Evolutionary conservation across 1,284 basidiomycete species (phyloP), one percentile per base, ranked within the genome.

Genomic region (Malassezia restricta): DNA sequence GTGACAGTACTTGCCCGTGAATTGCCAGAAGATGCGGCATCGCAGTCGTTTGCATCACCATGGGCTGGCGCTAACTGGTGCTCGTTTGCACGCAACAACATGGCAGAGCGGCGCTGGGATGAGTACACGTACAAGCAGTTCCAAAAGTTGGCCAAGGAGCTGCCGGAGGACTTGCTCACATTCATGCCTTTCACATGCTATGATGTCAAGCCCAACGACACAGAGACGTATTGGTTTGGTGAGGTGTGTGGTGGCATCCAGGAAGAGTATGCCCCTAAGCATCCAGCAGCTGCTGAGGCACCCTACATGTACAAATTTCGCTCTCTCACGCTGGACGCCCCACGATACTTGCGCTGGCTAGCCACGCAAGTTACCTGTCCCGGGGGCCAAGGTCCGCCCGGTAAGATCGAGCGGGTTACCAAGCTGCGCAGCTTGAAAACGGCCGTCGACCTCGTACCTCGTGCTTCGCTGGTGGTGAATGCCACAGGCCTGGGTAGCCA

Each of bases 21-120:
- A 57, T 74, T 83, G 58, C 82, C 83, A 0, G 76, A 79, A 45
- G 83, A 85, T 69, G 63, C 78, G 24, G 73, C 77, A 47, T 80
- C 79, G 1, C 79, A 80, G 45, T 78, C 75, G 0, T 85, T 83
- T 71, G 79, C 83, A 0, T 79, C 78, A 54, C 83, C 84, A 0
- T 85, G 84, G 80, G 83, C 83, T 35, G 82, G 83, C 17, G 82
- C 82, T 33, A 82, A 82, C 68, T 84, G 82, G 81, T 78, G 79
- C 14, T 81, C 82, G 4, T 79, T 78, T 78, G 43, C 77, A 3
- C 31, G 29, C 73, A 48, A 76, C 77, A 58, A 43, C 49, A 60
- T 33, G 65, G 56, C 58, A 30, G 53, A 48, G 14, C 27, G 47
- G 1, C 50, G 56, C 7, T 51, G 61, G 1, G 65, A 67, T 38